These are phyloP conservation scores for Xylaria scruposa DNA, from an alignment of 495 filamentous ascomycete genomes.

Conservation along the genomic window DNA sequence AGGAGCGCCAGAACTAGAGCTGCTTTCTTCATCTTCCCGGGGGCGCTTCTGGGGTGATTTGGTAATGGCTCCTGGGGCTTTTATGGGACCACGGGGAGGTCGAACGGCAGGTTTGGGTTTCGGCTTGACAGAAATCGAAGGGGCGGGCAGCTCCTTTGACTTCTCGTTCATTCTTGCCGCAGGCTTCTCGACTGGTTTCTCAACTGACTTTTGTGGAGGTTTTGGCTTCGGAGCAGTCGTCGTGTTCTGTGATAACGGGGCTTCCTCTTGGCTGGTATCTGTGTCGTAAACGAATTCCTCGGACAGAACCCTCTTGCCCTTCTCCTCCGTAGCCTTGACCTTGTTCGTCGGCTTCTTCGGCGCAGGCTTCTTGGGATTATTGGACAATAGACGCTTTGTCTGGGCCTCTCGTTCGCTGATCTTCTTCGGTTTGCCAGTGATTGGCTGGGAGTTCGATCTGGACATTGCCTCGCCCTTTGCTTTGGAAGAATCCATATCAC, in stretches of 20 bases:
- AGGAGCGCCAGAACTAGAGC: constrained; percentile 58
- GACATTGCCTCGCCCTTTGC: constrained; percentile 60
- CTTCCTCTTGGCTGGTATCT: constrained; percentile 68
- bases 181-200: constrained; percentile 40
- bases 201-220: constrained; percentile 43
- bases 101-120: constrained; percentile 40
- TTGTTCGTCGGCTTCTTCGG: constrained; percentile 59
- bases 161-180: constrained; percentile 40
- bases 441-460: constrained; percentile 60
- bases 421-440: constrained; percentile 63
- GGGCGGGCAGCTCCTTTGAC: constrained; percentile 40
- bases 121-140: constrained; percentile 28
- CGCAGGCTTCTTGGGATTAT: constrained; percentile 39
- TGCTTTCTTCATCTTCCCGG: constrained; percentile 56
- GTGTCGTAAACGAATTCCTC: constrained; percentile 79
- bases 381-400: constrained; percentile 66
- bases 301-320: constrained; percentile 54
- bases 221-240: constrained; percentile 33
- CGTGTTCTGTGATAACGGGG: constrained; percentile 45
- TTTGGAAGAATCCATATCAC: constrained; percentile 62
- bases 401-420: constrained; percentile 65
- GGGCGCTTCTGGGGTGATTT: constrained; percentile 46
- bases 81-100: constrained; percentile 37
- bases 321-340: constrained; percentile 37
- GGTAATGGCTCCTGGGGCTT: constrained; percentile 34